Evolutionary conservation across 2,329 filamentous ascomycete species (phyloP), one percentile per base, ranked within the genome.

Genomic region (Chrysoporthe puriensis): DNA sequence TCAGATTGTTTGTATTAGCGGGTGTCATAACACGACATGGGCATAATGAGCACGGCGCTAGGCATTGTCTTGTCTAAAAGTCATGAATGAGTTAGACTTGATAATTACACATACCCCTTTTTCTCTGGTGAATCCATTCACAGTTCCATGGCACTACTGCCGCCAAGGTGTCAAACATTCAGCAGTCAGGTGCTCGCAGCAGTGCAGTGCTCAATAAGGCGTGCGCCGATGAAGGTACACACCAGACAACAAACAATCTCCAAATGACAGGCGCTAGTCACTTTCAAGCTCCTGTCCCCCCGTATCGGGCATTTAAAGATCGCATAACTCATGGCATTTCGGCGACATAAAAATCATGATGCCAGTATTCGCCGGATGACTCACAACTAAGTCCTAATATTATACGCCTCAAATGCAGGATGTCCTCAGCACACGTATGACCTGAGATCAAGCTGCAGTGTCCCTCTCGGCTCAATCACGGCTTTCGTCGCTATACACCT

Each of bases 21-120:
- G 40, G 54, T 8, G 34, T 21, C 16, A 11, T 32, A 57, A 21
- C 34, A 57, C 34, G 9, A 8, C 32, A 18, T 26, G 18, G 34
- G 44, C 60, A 40, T 52, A 21, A 61, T 42, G 54, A 64, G 67
- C 61, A 67, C 57, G 64, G 64, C 56, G 64, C 50, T 63, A 34
- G 64, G 50, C 43, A 34, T 44, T 52, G 42, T 21, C 52, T 48
- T 60, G 26, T 52, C 36, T 58, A 59, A 40, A 48, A 54, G 6
- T 40, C 16, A 57, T 57, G 2, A 14, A 40, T n/a, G 54, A 40
- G 54, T 14, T 8, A 34, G 40, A 14, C 18, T n/a, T 21, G 54
- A 57, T n/a, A 26, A 26, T 26, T 26, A 40, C 34, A 57, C 4
- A 40, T 3, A 8, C 3, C n/a, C 9, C n/a, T n/a, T 3, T 18